A percentile compares a stretch with the other conserved stretches of the same genome.
Conservation (phyloP, 2,329 filamentous ascomycete genomes). For the Anthostomella pinea region DNA sequence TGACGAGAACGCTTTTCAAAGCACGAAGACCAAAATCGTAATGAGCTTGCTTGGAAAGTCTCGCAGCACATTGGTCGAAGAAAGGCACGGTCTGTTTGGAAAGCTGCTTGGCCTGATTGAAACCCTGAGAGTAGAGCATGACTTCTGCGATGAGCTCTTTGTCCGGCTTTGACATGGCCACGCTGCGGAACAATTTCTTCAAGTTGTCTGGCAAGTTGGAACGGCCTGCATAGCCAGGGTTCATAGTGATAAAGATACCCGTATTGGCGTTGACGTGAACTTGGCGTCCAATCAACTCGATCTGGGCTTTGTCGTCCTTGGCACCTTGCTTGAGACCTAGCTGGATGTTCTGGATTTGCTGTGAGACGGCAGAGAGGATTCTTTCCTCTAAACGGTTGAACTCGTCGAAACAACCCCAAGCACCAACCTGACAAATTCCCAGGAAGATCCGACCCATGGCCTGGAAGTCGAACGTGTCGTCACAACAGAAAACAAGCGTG, state of each 20-base stretch:
- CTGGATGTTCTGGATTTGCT: constrained; percentile 99
- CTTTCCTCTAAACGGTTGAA: constrained; percentile 99
- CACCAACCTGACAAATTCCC: constrained; percentile 97
- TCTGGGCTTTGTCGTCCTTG: constrained; percentile 80
- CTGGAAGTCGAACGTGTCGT: constrained; percentile 99
- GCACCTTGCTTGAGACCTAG: constrained; percentile 84
- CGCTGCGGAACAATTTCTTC: constrained; percentile 98
- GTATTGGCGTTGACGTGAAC: constrained; percentile 88
- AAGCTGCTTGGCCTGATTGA: constrained; percentile 90
- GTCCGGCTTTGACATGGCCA: constrained; percentile 99
- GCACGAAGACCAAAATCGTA: constrained; percentile 99
- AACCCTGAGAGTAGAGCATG: constrained; percentile 99
- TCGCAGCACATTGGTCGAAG: constrained; percentile 83
- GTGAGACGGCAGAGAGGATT: constrained; percentile 95
- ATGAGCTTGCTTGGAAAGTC: constrained; percentile 92
- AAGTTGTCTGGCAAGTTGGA: constrained; percentile 98
- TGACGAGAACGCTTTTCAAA: constrained; percentile 96
- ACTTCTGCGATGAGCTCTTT: constrained; percentile 99
- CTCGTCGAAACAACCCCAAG: constrained; percentile 99
- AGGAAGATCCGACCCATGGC: constrained; percentile 99
- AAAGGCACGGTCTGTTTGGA: constrained; percentile 97
- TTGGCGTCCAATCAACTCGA: constrained; percentile 90
- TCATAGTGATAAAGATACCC: constrained; percentile 99
- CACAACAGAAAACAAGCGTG: constrained; percentile 98
- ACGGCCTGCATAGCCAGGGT: constrained; percentile 95